Conservation (phyloP, 1,139 yeast genomes). For the Suzukiozyma palmioleophila region DNA sequence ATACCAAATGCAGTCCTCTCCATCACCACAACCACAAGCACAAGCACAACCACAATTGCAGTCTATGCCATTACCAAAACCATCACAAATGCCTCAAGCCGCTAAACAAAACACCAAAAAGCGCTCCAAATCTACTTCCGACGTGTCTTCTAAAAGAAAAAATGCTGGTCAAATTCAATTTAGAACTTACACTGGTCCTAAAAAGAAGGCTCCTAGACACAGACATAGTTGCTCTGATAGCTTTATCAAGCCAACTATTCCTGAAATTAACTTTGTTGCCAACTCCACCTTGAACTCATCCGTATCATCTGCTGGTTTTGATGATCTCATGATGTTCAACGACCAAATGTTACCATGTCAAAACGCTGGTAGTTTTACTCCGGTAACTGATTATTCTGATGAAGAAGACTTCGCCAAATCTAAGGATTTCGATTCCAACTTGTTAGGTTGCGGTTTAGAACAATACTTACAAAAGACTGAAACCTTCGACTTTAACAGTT, state of each 20-base stretch:
- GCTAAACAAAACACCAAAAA: conserved; percentile 7
- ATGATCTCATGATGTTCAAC: conserved; percentile 30
- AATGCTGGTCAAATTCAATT: conserved; percentile 30
- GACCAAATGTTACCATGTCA: conserved; percentile 19
- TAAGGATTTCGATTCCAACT: conserved; percentile 8
- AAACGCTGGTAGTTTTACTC: conserved; percentile 14
- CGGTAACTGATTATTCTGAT: conserved; percentile 22
- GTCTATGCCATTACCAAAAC: conserved; percentile 3
- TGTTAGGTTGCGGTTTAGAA: conserved; percentile 18
- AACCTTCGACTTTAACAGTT: conserved; percentile 29
- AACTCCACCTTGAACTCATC: conserved; percentile 5
- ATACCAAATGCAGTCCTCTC: neutral
- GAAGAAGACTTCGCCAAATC: conserved; percentile 12
- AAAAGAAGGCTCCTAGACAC: conserved; percentile 7
- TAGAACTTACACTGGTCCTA: conserved; percentile 37
- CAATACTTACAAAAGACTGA: conserved; percentile 25
- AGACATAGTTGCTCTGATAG: neutral
- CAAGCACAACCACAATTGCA: conserved; percentile 2
- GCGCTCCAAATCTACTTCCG: conserved; percentile 23
- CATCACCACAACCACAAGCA: conserved; percentile 3
- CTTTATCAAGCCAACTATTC: conserved; percentile 16
- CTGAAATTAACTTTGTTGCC: conserved; percentile 15
- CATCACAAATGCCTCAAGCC: conserved; percentile 1
- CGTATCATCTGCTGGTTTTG: conserved; percentile 19
- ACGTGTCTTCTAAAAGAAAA: conserved; percentile 20